These are phyloP conservation scores for Naganishia liquefaciens DNA, from an alignment of 1,284 basidiomycete species.

Conservation along the genomic window DNA sequence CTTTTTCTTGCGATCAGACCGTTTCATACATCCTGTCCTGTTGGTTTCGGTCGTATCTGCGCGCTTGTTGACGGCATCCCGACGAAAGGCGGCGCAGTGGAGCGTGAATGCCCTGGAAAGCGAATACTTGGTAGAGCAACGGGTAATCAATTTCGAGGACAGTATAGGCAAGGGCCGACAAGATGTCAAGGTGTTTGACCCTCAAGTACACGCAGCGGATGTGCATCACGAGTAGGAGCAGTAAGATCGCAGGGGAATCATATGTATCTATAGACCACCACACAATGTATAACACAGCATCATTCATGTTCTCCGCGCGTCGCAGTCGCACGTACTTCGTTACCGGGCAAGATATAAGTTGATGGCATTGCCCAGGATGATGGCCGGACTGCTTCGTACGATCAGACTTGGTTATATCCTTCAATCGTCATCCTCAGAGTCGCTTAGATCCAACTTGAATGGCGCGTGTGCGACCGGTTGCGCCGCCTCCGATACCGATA, in stretches of 20 bases:
- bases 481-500: background rate
- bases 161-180: constrained; percentile 8
- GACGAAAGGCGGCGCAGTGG: constrained; percentile 19
- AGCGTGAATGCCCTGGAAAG: constrained; percentile 29
- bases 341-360: background rate
- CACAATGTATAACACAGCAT: constrained; percentile 13
- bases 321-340: background rate
- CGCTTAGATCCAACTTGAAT: constrained; percentile 31
- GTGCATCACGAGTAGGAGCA: constrained; percentile 18
- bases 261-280: constrained; percentile 17
- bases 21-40: constrained; percentile 32
- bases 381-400: background rate
- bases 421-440: constrained; percentile 29
- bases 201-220: constrained; percentile 18
- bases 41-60: background rate
- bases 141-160: constrained; percentile 32
- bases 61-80: background rate
- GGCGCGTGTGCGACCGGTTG: constrained; percentile 13
- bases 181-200: constrained; percentile 27
- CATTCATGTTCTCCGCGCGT: background rate
- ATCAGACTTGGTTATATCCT: background rate
- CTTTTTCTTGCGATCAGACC: constrained; percentile 16
- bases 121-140: constrained; percentile 31
- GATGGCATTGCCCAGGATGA: too few relatives aligned
- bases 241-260: constrained; percentile 6